Percentiles rank a stretch among this genome's conserved stretches.
These are phyloP conservation scores for Coemansia aciculifera DNA, from an alignment of 192 early-diverging fungal species.

Conservation along the genomic window DNA sequence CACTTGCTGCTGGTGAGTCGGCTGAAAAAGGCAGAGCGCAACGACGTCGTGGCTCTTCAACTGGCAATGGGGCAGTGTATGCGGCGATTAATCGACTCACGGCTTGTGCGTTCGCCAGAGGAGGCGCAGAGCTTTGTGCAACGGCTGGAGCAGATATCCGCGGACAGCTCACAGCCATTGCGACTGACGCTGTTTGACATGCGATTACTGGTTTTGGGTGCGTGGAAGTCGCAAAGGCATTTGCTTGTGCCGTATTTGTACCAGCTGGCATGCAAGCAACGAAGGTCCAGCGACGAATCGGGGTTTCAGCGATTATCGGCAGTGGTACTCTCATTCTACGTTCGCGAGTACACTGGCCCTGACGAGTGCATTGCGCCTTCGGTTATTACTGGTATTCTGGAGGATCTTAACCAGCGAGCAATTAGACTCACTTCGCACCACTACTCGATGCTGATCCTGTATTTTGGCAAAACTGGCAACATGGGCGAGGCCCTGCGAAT, in stretches of 20 bases:
- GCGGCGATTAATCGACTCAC: slow-evolving; percentile 23
- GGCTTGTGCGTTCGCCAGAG: slow-evolving; percentile 17
- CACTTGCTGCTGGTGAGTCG: slow-evolving; percentile 35
- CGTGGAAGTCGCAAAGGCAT: slow-evolving; percentile 48
- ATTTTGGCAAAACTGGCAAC: slow-evolving; percentile 36
- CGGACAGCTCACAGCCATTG: slow-evolving; percentile 17
- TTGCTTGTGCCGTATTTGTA: slow-evolving; percentile 40
- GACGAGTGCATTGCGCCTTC: slow-evolving; percentile 11
- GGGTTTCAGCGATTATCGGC: slow-evolving; percentile 41
- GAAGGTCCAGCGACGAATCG: slow-evolving; percentile 10
- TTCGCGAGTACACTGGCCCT: slow-evolving; percentile 22
- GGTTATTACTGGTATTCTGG: slow-evolving; percentile 24
- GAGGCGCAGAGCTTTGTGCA: slow-evolving; percentile 30
- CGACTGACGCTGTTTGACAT: slow-evolving; percentile 35
- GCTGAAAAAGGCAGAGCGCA: slow-evolving; percentile 27
- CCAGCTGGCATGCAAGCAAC: slow-evolving; percentile 24
- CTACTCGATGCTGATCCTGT: slow-evolving; percentile 48
- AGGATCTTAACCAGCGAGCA: slow-evolving; percentile 34
- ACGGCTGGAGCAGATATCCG: slow-evolving; percentile 26
- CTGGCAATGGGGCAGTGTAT: slow-evolving; percentile 48
- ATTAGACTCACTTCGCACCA: slow-evolving; percentile 35
- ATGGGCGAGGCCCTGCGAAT: slow-evolving; percentile 35
- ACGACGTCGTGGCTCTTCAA: slow-evolving; percentile 27
- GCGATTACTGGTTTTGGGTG: slow-evolving; percentile 39
- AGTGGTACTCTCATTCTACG: slow-evolving; percentile 45